phyloP scores from a whole-genome alignment of 2,329 filamentous ascomycete species.

The Fusarium phyllophilum region DNA sequence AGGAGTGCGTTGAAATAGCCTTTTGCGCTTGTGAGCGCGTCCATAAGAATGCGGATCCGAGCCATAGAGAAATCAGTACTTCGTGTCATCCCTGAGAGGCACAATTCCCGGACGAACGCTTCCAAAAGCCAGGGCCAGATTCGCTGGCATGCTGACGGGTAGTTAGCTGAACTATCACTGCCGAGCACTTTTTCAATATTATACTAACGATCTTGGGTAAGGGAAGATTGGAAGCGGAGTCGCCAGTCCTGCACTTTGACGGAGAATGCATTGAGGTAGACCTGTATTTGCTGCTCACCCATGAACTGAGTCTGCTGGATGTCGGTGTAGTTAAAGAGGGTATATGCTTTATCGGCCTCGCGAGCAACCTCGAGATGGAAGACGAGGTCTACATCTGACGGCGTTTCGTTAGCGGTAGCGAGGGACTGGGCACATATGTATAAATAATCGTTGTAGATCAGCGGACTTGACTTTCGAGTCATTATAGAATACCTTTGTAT shows the following conservation, averaged over 20 bases:
- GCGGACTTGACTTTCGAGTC: neutral
- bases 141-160: neutral
- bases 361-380: neutral
- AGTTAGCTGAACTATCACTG: neutral
- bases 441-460: neutral
- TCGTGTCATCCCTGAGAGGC: neutral
- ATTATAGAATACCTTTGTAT: neutral
- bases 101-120: neutral
- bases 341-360: neutral
- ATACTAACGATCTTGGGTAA: neutral
- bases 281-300: neutral
- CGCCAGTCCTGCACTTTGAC: neutral
- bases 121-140: neutral
- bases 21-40: neutral
- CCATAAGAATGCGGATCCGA: neutral
- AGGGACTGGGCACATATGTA: neutral
- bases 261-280: neutral
- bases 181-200: too few species aligned
- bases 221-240: neutral
- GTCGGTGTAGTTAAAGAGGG: neutral
- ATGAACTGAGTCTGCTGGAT: neutral
- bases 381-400: neutral
- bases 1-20: neutral
- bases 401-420: neutral
- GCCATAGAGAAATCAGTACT: neutral